Conservation (phyloP, 352 stramenopile genomes). For the Albugo candida region DNA sequence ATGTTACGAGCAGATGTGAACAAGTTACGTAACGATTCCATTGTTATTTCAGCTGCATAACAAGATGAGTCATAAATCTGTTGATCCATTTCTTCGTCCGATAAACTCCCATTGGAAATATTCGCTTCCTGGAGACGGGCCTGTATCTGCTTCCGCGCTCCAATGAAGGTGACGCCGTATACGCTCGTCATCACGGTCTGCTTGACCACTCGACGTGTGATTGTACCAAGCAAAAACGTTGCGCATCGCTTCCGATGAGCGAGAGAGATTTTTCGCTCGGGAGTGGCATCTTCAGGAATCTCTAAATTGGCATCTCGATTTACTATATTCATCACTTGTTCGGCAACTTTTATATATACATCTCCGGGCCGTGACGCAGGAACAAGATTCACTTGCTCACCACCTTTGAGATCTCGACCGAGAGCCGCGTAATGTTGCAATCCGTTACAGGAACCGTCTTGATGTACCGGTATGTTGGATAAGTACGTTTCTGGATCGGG, state of each 20-base stretch:
- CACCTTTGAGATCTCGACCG: constrained; percentile 86
- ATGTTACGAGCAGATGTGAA: constrained; percentile 91
- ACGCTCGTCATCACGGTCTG: constrained; percentile 99
- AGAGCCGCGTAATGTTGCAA: constrained; percentile 99
- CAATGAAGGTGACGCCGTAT: constrained; percentile 99
- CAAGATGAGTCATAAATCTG: constrained; percentile 72
- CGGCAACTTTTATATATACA: constrained; percentile 92
- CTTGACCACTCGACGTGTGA: constrained; percentile 95
- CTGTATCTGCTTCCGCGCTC: constrained; percentile 95
- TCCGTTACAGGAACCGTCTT: constrained; percentile 98
- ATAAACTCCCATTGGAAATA: constrained; percentile 50
- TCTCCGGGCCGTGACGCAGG: constrained; percentile 87
- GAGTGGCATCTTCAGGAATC: constrained; percentile 15
- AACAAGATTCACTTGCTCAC: constrained; percentile 94
- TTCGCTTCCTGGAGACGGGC: constrained; percentile 88
- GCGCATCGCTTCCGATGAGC: constrained; percentile 45
- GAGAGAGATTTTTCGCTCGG: constrained; percentile 5
- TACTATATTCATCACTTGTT: constrained; percentile 62
- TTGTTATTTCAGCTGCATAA: constrained; percentile 90
- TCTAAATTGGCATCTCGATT: constrained; percentile 38
- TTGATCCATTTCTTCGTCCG: constrained; percentile 62
- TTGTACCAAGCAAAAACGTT: constrained; percentile 48
- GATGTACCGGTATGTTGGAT: constrained; percentile 92
- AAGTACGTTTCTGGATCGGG: constrained; percentile 86
- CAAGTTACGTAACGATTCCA: constrained; percentile 92